Evolutionary conservation across 2,329 filamentous ascomycete genomes (phyloP), one percentile per base, ranked within the genome.

Genomic region (Colletotrichum tropicale): DNA sequence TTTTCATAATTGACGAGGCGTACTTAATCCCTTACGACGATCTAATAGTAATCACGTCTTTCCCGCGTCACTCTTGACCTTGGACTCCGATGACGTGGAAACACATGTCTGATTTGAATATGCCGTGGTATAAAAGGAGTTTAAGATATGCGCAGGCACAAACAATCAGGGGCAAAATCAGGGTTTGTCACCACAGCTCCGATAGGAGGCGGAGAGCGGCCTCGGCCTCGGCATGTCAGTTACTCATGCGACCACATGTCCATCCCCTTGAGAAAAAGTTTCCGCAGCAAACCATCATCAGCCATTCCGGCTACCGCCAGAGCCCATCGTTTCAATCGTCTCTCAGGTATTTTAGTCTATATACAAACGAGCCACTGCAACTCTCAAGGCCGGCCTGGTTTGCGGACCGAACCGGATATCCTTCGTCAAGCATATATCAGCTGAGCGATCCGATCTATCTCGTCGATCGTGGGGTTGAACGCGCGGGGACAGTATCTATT

Each of bases 41-140:
- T 4, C 24, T 24, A 3, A 24, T 6, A 43, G 3, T 5, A n/a
- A 43, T n/a, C 18, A 43, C 5, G 5, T 43, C 8, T 10, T 5
- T 1, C 16, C 16, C 5, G 8, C 18, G 18, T 43, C 9, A 6
- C 38, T 6, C 16, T 48, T 48, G 9, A 12, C 18, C 18, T 0
- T 6, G 18, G 38, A n/a, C 38, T 48, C 38, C 2, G 9, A 43
- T 3, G 3, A 43, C 38, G 5, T n/a, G 8, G 36, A n/a, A n/a
- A 3, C 38, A n/a, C 38, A 2, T 10, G 6, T 3, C 16, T n/a
- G 36, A 1, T 5, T 0, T 43, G 5, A 1, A 43, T 18, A 8
- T n/a, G 5, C 6, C 4, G 2, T 6, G 1, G 9, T 48, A 48
- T n/a, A 7, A 4, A 48, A n/a, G 18, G 1, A 12, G 3, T 18